A percentile compares a stretch with the other conserved stretches of the same genome.
Conservation (phyloP, 208 protist species). For the Endotrypanum monterogeii region DNA sequence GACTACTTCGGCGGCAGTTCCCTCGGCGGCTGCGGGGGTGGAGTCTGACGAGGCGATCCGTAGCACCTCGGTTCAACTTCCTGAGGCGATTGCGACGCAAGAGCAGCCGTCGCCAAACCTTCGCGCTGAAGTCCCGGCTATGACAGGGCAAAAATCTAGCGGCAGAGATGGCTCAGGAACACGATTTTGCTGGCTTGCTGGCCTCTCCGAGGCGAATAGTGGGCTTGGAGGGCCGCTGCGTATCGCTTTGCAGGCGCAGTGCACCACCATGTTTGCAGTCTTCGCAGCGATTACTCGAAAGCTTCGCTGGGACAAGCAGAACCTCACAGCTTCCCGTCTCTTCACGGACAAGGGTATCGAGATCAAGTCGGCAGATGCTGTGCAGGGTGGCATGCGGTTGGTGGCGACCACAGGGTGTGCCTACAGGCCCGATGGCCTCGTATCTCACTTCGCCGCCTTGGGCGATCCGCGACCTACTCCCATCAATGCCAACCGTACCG, state of each 20-base stretch:
- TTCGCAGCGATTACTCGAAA: constrained; percentile 46
- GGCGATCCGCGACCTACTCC: neutral
- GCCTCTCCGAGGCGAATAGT: neutral
- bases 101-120: constrained; percentile 12
- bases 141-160: neutral
- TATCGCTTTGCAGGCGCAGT: constrained; percentile 26
- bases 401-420: constrained; percentile 60
- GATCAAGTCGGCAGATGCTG: constrained; percentile 39
- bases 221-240: constrained; percentile 17
- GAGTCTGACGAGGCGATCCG: neutral
- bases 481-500: neutral
- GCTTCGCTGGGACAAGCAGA: constrained; percentile 52
- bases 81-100: neutral
- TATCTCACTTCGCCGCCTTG: constrained; percentile 15
- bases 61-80: neutral
- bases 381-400: constrained; percentile 51
- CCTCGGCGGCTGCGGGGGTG: neutral
- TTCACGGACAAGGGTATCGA: constrained; percentile 70
- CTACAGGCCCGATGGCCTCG: constrained; percentile 19
- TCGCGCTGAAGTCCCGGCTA: constrained; percentile 8
- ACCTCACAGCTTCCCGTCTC: constrained; percentile 44
- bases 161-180: neutral
- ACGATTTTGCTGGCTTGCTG: constrained; percentile 27
- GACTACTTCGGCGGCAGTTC: neutral
- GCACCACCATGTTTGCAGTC: constrained; percentile 43